phyloP scores from a whole-genome alignment of 2,329 filamentous ascomycete genomes.

The Fusarium foetens region DNA sequence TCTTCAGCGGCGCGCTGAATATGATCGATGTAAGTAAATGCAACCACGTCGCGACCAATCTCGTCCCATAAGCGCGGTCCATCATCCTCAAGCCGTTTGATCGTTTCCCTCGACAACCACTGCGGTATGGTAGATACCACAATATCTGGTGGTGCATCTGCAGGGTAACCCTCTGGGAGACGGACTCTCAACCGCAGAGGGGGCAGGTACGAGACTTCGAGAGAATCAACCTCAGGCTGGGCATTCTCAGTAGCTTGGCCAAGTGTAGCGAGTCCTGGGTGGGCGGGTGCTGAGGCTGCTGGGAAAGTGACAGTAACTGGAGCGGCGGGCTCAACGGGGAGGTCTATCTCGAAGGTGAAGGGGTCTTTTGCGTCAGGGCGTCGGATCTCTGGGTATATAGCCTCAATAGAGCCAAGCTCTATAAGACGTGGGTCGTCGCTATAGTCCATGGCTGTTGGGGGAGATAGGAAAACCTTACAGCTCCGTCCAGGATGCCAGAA shows the following conservation, averaged over 20 bases:
- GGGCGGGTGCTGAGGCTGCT: constrained; percentile 49
- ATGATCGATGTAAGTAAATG: constrained; percentile 72
- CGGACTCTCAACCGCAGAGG: constrained; percentile 63
- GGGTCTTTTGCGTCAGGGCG: constrained; percentile 53
- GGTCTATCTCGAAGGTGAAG: constrained; percentile 65
- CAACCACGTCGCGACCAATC: constrained; percentile 66
- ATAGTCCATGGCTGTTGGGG: constrained; percentile 48
- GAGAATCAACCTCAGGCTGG: constrained; percentile 53
- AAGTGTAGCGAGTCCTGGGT: constrained; percentile 21
- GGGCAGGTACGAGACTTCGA: constrained; percentile 67
- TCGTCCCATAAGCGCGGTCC: constrained; percentile 69
- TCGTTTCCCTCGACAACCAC: constrained; percentile 64
- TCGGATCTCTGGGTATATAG: constrained; percentile 74
- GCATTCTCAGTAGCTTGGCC: constrained; percentile 21
- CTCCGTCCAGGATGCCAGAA: neutral
- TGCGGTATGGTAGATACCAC: constrained; percentile 63
- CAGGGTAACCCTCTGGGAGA: constrained; percentile 69
- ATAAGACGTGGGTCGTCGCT: constrained; percentile 64
- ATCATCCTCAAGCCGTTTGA: constrained; percentile 62
- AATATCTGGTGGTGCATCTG: constrained; percentile 60
- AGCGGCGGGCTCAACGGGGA: constrained; percentile 65
- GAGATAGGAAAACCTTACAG: neutral
- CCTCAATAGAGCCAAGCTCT: constrained; percentile 69
- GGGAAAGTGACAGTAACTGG: constrained; percentile 69
- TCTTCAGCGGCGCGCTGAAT: constrained; percentile 67